Conservation (phyloP, 129 eudicot genomes). For the Tagetes patula region DNA sequence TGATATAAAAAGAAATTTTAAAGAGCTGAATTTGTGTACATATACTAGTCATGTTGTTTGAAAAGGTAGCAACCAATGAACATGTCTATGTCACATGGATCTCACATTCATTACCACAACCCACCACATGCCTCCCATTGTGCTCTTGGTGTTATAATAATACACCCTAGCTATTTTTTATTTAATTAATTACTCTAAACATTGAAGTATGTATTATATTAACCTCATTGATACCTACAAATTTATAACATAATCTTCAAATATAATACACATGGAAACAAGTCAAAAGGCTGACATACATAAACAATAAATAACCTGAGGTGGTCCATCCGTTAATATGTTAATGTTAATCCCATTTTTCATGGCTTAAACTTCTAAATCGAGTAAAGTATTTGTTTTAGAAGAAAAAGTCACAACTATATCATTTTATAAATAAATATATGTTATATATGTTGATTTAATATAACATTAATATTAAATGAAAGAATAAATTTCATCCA, state of each 20-base stretch:
- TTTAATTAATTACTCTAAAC: neutral
- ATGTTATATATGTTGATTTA: neutral
- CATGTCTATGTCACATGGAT: conserved; percentile 39
- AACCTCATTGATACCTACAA: neutral
- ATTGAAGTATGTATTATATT: neutral
- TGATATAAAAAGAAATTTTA: neutral
- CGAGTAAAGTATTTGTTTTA: neutral
- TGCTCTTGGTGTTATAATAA: conserved; percentile 17
- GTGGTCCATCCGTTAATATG: neutral
- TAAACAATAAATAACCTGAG: neutral
- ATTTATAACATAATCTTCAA: neutral
- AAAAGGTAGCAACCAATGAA: conserved; percentile 19
- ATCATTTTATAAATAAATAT: neutral
- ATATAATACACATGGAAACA: conserved; percentile 2
- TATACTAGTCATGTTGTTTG: conserved; percentile 27
- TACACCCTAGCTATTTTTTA: conserved; percentile 6
- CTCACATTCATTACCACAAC: conserved; percentile 33
- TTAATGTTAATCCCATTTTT: neutral
- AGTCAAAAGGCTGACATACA: conserved; percentile 3
- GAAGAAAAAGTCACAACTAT: neutral
- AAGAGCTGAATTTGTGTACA: neutral
- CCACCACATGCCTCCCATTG: conserved; percentile 38
- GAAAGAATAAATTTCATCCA: neutral
- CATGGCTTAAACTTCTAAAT: conserved; percentile 3
- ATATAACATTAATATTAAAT: neutral